A percentile compares a stretch with the other conserved stretches of the same genome.
phyloP scores from a whole-genome alignment of 345 rosid species.

The Durio zibethinus region DNA sequence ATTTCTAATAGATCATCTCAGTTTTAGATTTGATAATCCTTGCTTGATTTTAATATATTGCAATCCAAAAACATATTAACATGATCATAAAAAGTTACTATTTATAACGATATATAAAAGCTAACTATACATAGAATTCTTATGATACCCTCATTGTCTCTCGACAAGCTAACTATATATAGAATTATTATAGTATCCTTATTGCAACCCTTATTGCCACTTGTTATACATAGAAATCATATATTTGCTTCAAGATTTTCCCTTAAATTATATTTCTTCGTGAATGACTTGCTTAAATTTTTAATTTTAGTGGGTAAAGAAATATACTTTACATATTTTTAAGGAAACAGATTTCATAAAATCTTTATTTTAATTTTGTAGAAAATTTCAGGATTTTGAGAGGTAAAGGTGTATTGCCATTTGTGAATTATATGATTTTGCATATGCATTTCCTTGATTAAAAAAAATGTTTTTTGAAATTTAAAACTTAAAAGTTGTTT shows the following conservation, averaged over 20 bases:
- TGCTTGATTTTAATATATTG: constrained; percentile 1
- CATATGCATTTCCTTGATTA: not conserved
- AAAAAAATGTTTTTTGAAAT: not conserved
- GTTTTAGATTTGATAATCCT: not conserved
- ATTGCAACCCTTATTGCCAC: too few species aligned
- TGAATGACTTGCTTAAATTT: not conserved
- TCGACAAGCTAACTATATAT: too few species aligned
- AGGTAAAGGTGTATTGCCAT: not conserved
- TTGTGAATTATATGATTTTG: not conserved
- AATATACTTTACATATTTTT: not conserved
- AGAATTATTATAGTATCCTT: too few species aligned
- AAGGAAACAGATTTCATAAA: not conserved
- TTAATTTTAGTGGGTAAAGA: not conserved
- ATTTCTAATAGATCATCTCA: not conserved
- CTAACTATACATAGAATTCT: too few species aligned
- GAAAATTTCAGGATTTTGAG: not conserved
- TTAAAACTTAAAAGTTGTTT: not conserved
- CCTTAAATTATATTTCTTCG: not conserved
- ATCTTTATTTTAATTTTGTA: not conserved
- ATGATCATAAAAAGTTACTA: not conserved
- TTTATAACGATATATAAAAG: too few species aligned
- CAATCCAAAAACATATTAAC: not conserved
- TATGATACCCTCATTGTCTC: too few species aligned
- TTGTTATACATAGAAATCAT: too few species aligned
- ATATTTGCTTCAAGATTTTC: not conserved